These are phyloP conservation scores for Amanita molliuscula DNA, from an alignment of 768 basidiomycete species.

Conservation along the genomic window DNA sequence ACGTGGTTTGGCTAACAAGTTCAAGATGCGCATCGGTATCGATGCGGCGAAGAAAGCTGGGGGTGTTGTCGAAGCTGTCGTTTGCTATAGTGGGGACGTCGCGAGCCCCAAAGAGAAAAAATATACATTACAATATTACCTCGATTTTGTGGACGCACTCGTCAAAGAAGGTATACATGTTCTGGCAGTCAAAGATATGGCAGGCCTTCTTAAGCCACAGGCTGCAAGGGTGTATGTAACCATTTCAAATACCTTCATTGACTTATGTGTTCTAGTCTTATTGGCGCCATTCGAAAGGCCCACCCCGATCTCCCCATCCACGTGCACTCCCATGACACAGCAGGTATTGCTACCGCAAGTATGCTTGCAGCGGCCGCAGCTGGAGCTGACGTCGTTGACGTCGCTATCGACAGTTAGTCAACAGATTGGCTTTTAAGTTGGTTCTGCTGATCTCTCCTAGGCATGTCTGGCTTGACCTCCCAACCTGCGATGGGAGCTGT, in stretches of 20 bases:
- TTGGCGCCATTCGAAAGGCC: conserved; percentile 90
- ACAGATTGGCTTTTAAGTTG: neutral
- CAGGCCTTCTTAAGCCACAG: conserved; percentile 90
- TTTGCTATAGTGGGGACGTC: conserved; percentile 98
- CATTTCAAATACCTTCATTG: neutral
- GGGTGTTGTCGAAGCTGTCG: conserved; percentile 94
- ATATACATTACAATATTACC: conserved; percentile 96
- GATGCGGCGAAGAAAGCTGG: conserved; percentile 99
- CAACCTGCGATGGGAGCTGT: conserved; percentile 99
- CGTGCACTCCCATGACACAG: conserved; percentile 99
- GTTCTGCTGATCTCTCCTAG: conserved; percentile 28
- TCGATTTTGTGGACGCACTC: conserved; percentile 89
- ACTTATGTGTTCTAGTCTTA: conserved; percentile 42
- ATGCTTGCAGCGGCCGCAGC: conserved; percentile 95
- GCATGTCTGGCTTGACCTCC: conserved; percentile 97
- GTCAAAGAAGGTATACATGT: conserved; percentile 95
- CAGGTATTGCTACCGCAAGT: conserved; percentile 94
- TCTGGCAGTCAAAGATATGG: conserved; percentile 98
- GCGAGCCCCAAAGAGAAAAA: conserved; percentile 92
- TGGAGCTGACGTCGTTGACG: conserved; percentile 97
- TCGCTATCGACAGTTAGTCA: conserved; percentile 90
- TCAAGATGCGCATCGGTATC: conserved; percentile 92
- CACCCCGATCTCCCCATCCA: conserved; percentile 98
- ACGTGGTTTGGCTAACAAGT: neutral
- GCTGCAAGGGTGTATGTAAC: conserved; percentile 69